Percentiles rank a stretch among this genome's conserved stretches.
phyloP scores from a whole-genome alignment of 352 stramenopile genomes.

The Globisporangium viniferum region DNA sequence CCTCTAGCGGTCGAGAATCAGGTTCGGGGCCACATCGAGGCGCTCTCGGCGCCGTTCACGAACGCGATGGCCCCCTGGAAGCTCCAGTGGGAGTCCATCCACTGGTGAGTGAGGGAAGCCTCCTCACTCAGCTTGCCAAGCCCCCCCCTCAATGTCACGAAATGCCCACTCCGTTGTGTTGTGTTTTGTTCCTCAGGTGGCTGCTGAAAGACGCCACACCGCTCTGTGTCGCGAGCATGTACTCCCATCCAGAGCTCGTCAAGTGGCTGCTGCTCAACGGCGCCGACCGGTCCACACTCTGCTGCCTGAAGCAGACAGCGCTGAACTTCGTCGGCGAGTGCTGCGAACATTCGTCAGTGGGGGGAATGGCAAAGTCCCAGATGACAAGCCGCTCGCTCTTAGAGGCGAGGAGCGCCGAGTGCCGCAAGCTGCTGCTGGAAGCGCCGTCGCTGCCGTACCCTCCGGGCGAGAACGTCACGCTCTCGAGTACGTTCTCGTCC shows the following conservation, averaged over 20 bases:
- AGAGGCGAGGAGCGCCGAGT: constrained; percentile 31
- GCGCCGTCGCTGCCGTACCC: constrained; percentile 28
- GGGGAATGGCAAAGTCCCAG: background rate
- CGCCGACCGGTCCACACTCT: constrained; percentile 43
- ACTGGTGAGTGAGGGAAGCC: constrained; percentile 36
- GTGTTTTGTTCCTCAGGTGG: constrained; percentile 30
- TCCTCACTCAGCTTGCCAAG: background rate
- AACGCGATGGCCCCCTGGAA: constrained; percentile 49
- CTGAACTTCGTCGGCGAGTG: constrained; percentile 59
- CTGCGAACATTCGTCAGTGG: constrained; percentile 23
- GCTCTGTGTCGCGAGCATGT: constrained; percentile 61
- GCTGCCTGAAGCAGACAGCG: constrained; percentile 52
- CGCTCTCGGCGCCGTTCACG: constrained; percentile 52
- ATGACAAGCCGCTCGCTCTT: background rate
- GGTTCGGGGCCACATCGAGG: constrained; percentile 43
- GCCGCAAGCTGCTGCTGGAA: constrained; percentile 32
- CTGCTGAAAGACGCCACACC: constrained; percentile 61
- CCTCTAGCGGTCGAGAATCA: constrained; percentile 26
- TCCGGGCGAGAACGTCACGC: constrained; percentile 25
- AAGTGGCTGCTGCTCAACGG: constrained; percentile 55
- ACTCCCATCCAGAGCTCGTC: constrained; percentile 50
- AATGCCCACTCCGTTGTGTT: background rate
- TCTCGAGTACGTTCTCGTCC: constrained; percentile 37
- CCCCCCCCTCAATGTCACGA: too few species aligned
- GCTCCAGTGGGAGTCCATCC: constrained; percentile 62